phyloP scores from a whole-genome alignment of 2,329 filamentous ascomycete genomes.

The Blumeriella jaapii region DNA sequence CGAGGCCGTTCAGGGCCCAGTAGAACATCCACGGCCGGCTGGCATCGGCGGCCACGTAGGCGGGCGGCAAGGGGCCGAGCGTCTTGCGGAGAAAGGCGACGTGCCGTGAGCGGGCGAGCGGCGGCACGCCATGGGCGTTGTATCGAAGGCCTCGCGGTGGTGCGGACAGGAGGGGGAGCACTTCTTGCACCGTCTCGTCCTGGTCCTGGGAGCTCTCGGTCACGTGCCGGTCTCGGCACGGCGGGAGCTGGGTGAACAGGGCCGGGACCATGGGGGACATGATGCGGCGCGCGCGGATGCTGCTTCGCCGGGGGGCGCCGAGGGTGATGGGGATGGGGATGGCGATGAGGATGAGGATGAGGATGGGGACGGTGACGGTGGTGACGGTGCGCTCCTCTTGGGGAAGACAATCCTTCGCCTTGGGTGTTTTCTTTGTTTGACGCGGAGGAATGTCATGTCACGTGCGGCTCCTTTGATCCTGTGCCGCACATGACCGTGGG shows the following conservation, averaged over 20 bases:
- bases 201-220: constrained; percentile 61
- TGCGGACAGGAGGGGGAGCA: constrained; percentile 54
- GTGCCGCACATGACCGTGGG: too few relatives aligned
- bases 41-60: constrained; percentile 68
- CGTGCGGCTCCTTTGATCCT: constrained; percentile 19
- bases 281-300: constrained; percentile 11
- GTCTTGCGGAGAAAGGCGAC: constrained; percentile 49
- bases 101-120: constrained; percentile 54
- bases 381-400: constrained; percentile 18
- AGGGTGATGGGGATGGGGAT: constrained; percentile 13
- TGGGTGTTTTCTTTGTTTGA: constrained; percentile 24
- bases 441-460: constrained; percentile 25
- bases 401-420: constrained; percentile 26
- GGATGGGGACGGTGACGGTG: constrained; percentile 8
- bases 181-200: constrained; percentile 54
- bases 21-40: constrained; percentile 91
- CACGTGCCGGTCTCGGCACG: constrained; percentile 51
- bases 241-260: constrained; percentile 46
- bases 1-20: constrained; percentile 72
- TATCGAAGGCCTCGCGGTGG: constrained; percentile 36
- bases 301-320: neutral
- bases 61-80: constrained; percentile 51
- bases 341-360: too few relatives aligned
- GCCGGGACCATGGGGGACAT: constrained; percentile 34
- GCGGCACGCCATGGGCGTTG: constrained; percentile 65